phyloP scores from a whole-genome alignment of 768 basidiomycete species.

The Gautieria morchelliformis region DNA sequence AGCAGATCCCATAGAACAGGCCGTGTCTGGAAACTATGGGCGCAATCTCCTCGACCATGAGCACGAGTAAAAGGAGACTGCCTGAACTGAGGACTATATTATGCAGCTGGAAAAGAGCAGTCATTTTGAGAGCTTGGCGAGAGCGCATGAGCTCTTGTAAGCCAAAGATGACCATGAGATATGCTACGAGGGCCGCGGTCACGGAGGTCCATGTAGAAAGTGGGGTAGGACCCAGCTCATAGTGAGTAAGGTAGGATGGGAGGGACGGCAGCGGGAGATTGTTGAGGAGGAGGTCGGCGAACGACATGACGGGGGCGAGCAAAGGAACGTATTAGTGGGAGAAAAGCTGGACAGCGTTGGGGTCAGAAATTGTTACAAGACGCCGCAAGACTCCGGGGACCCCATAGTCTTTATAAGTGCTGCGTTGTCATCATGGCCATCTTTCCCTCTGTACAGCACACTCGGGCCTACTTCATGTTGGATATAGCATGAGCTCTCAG shows the following conservation, averaged over 20 bases:
- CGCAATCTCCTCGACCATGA: constrained; percentile 87
- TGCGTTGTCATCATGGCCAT: too few species aligned
- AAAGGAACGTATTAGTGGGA: constrained; percentile 16
- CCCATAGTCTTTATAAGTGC: not conserved
- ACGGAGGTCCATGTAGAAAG: constrained; percentile 72
- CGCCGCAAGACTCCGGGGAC: not conserved
- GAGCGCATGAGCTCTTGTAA: constrained; percentile 78
- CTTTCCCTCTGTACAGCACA: too few species aligned
- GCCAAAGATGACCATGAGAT: constrained; percentile 85
- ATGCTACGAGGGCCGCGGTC: constrained; percentile 55
- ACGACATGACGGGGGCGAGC: constrained; percentile 43
- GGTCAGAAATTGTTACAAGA: not conserved
- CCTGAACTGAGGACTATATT: constrained; percentile 83
- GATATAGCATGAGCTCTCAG: too few species aligned
- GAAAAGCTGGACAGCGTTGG: not conserved
- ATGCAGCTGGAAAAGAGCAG: constrained; percentile 78
- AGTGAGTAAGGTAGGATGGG: constrained; percentile 40
- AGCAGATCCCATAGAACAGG: constrained; percentile 70
- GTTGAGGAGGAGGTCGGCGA: constrained; percentile 64
- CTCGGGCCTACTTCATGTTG: too few species aligned
- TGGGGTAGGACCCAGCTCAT: constrained; percentile 69
- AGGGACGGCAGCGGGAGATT: constrained; percentile 44
- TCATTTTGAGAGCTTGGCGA: constrained; percentile 64
- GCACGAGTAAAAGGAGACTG: constrained; percentile 71
- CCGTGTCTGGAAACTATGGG: constrained; percentile 70